Percentiles rank a stretch among this genome's conserved stretches.
phyloP scores from a whole-genome alignment of 192 early-diverging fungal species.

The Endogone sp. region DNA sequence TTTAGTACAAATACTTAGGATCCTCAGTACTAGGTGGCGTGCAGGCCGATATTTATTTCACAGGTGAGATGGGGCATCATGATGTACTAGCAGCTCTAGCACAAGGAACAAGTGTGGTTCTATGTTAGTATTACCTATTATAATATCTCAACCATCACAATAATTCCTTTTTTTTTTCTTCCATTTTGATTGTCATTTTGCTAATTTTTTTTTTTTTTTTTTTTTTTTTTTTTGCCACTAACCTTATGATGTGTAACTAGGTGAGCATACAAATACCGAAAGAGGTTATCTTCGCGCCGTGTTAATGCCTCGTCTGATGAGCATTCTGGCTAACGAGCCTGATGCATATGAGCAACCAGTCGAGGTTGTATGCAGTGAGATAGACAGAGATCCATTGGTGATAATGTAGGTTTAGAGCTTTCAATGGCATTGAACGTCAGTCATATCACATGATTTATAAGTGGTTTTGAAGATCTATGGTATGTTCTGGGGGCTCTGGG shows the following conservation, averaged over 20 bases:
- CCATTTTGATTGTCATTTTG: not conserved
- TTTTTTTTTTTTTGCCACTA: not conserved
- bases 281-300: conserved; percentile 73
- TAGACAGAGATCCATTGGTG: conserved; percentile 76
- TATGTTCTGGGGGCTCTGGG: no score
- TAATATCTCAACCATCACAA: not conserved
- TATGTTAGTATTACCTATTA: conserved; percentile 44
- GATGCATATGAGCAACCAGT: conserved; percentile 40
- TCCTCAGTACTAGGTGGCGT: conserved; percentile 53
- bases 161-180: not conserved
- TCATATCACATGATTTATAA: no score
- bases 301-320: conserved; percentile 57
- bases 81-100: conserved; percentile 82
- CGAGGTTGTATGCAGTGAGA: conserved; percentile 63
- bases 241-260: conserved; percentile 13
- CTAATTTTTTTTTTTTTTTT: not conserved
- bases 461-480: no score
- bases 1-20: conserved; percentile 33
- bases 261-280: conserved; percentile 92
- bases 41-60: conserved; percentile 78
- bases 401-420: not conserved
- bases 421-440: no score
- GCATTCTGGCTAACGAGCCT: conserved; percentile 31
- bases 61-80: conserved; percentile 96
- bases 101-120: conserved; percentile 74